Evolutionary conservation across 345 rosid species (phyloP).

Genomic region (Ricinus communis): DNA sequence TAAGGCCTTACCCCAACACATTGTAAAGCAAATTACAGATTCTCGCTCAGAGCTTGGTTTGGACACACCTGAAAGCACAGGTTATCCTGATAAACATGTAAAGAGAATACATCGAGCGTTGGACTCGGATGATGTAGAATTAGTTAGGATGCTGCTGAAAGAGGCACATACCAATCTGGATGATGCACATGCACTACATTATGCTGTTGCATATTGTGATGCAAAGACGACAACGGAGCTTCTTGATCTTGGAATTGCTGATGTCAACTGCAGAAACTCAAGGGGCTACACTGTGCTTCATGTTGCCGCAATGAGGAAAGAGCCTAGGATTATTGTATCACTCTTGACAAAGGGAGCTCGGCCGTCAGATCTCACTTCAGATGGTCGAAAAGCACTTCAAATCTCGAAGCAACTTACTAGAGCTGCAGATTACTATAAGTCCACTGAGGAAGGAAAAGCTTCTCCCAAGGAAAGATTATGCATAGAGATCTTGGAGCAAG

Average conservation of each 20-base stretch:
- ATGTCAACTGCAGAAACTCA: conserved; percentile 53
- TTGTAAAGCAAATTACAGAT: conserved; percentile 47
- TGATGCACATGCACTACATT: conserved; percentile 69
- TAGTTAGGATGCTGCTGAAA: conserved; percentile 69
- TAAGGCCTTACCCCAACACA: conserved; percentile 53
- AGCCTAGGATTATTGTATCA: conserved; percentile 72
- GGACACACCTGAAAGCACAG: conserved; percentile 29
- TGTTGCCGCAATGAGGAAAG: conserved; percentile 75
- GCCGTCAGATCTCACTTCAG: conserved; percentile 57
- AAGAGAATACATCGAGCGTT: conserved; percentile 68
- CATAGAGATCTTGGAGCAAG: conserved; percentile 78
- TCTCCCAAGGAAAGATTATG: conserved; percentile 63
- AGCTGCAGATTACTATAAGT: conserved; percentile 50
- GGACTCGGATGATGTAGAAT: conserved; percentile 83
- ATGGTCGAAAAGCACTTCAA: conserved; percentile 74
- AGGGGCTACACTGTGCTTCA: conserved; percentile 81
- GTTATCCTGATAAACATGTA: conserved; percentile 52
- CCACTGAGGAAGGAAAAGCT: conserved; percentile 57
- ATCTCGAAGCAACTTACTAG: conserved; percentile 63
- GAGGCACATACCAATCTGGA: conserved; percentile 73
- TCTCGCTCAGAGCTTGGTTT: conserved; percentile 43
- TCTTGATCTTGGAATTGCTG: conserved; percentile 70
- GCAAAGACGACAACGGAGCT: conserved; percentile 72
- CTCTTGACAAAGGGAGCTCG: conserved; percentile 76
- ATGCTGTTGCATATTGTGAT: conserved; percentile 78